Evolutionary conservation across 1,284 basidiomycete species (phyloP).

Genomic region (Ustilago bromivora): DNA sequence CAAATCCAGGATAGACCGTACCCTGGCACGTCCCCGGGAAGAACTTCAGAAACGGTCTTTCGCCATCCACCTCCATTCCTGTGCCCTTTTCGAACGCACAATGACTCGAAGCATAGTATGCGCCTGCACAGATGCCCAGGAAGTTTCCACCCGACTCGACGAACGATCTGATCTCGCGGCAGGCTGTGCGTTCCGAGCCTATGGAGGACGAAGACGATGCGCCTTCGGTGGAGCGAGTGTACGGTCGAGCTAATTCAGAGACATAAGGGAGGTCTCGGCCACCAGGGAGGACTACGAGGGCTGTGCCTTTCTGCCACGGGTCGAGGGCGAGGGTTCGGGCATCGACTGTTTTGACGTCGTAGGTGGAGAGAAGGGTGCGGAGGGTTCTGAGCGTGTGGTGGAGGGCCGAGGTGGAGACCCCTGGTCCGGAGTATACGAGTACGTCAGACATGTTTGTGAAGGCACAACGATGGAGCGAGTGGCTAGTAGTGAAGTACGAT

Average conservation of each 20-base stretch:
- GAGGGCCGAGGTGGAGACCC: slow-evolving; percentile 61
- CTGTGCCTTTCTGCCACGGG: slow-evolving; percentile 55
- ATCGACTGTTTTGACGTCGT: slow-evolving; percentile 60
- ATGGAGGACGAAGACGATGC: slow-evolving; percentile 3
- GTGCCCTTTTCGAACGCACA: slow-evolving; percentile 74
- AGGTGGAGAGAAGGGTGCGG: slow-evolving; percentile 47
- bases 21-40: slow-evolving; percentile 74
- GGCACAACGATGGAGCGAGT: background rate
- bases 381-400: slow-evolving; percentile 60
- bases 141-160: slow-evolving; percentile 78
- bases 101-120: slow-evolving; percentile 73
- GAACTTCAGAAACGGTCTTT: slow-evolving; percentile 74
- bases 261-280: slow-evolving; percentile 63
- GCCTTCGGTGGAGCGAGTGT: slow-evolving; percentile 19
- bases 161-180: slow-evolving; percentile 74
- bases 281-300: slow-evolving; percentile 60
- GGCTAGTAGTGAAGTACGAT: background rate
- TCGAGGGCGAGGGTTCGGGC: slow-evolving; percentile 54
- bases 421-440: slow-evolving; percentile 62
- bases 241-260: slow-evolving; percentile 31
- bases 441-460: slow-evolving; percentile 58
- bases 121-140: slow-evolving; percentile 77
- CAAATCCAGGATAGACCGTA: slow-evolving; percentile 75
- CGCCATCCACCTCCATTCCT: slow-evolving; percentile 72
- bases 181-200: slow-evolving; percentile 18